Evolutionary conservation across 1,284 basidiomycete species (phyloP).

Genomic region (Pseudozyma sp.): DNA sequence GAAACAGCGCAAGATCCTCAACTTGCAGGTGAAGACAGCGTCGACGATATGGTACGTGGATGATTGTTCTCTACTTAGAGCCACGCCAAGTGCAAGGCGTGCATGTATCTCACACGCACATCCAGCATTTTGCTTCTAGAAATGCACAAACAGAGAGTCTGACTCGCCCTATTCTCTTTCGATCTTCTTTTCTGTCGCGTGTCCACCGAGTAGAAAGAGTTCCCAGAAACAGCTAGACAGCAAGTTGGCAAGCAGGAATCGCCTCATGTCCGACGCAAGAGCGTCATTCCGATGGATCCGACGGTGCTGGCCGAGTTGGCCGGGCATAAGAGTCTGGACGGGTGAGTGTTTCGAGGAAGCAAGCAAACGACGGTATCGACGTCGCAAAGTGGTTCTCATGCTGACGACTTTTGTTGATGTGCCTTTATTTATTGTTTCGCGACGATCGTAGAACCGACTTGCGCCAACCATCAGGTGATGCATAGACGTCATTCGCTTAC

Average conservation of each 20-base stretch:
- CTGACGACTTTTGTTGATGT: not conserved
- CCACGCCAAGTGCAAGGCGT: not conserved
- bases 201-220: constrained; percentile 33
- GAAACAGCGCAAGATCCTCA: constrained; percentile 28
- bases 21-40: constrained; percentile 37
- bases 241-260: constrained; percentile 49
- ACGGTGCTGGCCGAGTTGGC: constrained; percentile 69
- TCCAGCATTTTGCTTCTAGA: constrained; percentile 1
- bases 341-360: constrained; percentile 18
- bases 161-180: constrained; percentile 10
- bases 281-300: constrained; percentile 70
- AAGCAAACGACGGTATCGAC: not conserved
- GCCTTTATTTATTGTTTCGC: not conserved
- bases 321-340: constrained; percentile 66
- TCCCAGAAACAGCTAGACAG: constrained; percentile 54
- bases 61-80: not conserved
- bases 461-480: constrained; percentile 32
- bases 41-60: constrained; percentile 56
- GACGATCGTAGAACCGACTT: constrained; percentile 19
- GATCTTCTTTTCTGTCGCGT: not conserved
- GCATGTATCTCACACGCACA: not conserved
- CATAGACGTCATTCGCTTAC: constrained; percentile 16
- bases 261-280: constrained; percentile 66
- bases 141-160: constrained; percentile 6
- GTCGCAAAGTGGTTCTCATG: not conserved